Conservation (phyloP, 164 flowering plant species). For the Litsea cubeba region DNA sequence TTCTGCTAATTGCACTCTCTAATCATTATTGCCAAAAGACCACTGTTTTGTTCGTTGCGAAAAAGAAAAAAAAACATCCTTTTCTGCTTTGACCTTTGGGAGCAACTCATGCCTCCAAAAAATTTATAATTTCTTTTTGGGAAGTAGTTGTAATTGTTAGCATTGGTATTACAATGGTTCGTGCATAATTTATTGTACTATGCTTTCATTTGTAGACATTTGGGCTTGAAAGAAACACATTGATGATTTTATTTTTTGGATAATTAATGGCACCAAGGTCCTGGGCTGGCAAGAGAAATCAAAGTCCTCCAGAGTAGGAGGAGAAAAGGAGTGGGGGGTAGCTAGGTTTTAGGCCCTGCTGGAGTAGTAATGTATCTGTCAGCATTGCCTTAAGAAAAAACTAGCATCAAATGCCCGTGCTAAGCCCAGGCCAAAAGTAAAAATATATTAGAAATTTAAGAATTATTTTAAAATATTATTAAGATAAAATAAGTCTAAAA, state of each 20-base stretch:
- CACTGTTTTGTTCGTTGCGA: not conserved
- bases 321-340: not conserved
- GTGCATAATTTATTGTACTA: not conserved
- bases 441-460: too few relatives aligned
- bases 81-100: slow-evolving; percentile 1
- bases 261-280: not conserved
- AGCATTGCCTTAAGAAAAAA: too few relatives aligned
- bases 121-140: not conserved
- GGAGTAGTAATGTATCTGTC: too few relatives aligned
- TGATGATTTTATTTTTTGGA: not conserved
- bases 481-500: too few relatives aligned
- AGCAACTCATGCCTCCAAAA: not conserved
- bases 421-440: too few relatives aligned
- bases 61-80: not conserved
- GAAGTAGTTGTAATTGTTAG: not conserved
- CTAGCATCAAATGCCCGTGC: too few relatives aligned
- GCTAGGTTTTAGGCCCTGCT: not conserved
- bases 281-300: not conserved
- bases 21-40: not conserved
- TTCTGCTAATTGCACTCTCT: not conserved
- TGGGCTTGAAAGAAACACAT: not conserved
- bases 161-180: not conserved
- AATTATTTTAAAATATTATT: too few relatives aligned
- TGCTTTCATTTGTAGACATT: not conserved
- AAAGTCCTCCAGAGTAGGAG: not conserved